phyloP scores from a whole-genome alignment of 805 yeast species.

The Candida manassasensis region DNA sequence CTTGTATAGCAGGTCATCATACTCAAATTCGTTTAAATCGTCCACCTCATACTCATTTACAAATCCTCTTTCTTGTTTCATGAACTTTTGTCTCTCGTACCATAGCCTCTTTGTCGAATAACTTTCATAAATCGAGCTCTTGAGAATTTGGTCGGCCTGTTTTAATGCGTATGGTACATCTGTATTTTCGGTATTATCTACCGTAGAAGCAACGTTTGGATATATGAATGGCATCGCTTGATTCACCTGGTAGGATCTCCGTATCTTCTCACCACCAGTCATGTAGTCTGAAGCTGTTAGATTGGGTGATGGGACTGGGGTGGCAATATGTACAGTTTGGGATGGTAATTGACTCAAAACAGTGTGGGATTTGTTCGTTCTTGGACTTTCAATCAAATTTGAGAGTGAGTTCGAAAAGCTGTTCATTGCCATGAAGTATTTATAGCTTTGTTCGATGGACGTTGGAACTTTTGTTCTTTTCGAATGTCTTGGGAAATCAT shows the following conservation, averaged over 20 bases:
- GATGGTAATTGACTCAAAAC: slow-evolving; percentile 44
- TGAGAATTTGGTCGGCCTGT: slow-evolving; percentile 73
- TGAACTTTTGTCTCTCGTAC: slow-evolving; percentile 64
- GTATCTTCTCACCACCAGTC: slow-evolving; percentile 45
- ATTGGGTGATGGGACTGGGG: slow-evolving; percentile 86
- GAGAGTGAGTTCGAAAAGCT: slow-evolving; percentile 50
- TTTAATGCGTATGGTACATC: slow-evolving; percentile 66
- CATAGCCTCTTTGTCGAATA: slow-evolving; percentile 68
- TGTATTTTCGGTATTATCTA: slow-evolving; percentile 24
- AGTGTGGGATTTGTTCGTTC: slow-evolving; percentile 45
- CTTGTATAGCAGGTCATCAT: slow-evolving; percentile 16
- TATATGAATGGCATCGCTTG: slow-evolving; percentile 63
- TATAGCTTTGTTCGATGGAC: slow-evolving; percentile 21
- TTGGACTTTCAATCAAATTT: slow-evolving; percentile 55
- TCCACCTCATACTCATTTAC: slow-evolving; percentile 17
- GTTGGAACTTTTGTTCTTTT: slow-evolving; percentile 12
- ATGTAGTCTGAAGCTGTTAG: slow-evolving; percentile 39
- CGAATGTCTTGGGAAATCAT: slow-evolving; percentile 26
- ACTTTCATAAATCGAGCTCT: slow-evolving; percentile 57
- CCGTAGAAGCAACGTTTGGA: slow-evolving; percentile 33
- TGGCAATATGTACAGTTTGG: slow-evolving; percentile 66
- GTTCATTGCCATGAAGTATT: slow-evolving; percentile 35
- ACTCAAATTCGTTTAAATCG: slow-evolving; percentile 23
- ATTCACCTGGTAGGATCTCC: slow-evolving; percentile 60
- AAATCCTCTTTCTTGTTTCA: slow-evolving; percentile 65